Conservation (phyloP, 495 filamentous ascomycete species). For the Neurospora sp. region DNA sequence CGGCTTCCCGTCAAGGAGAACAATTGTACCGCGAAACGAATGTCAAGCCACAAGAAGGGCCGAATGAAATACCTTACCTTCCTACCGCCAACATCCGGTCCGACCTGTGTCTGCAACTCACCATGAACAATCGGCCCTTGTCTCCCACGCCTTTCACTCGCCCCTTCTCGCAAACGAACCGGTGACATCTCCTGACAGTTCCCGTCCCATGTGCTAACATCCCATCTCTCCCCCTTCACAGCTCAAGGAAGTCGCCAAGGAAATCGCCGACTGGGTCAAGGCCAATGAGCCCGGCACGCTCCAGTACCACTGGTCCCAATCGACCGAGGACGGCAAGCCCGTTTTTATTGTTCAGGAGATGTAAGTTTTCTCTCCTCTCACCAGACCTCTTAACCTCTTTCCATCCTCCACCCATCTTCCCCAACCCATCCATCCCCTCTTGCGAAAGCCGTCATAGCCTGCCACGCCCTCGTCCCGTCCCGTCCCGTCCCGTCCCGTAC, state of each 20-base stretch:
- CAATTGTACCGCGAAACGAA: neutral
- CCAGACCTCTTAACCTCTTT: neutral
- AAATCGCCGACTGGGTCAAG: constrained; percentile 7
- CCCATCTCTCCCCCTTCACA: neutral
- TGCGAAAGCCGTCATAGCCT: neutral
- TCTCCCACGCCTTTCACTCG: neutral
- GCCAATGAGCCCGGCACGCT: constrained; percentile 15
- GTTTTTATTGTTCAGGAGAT: constrained; percentile 13
- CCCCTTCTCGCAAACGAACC: neutral
- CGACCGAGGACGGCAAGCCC: constrained; percentile 5
- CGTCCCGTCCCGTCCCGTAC: neutral
- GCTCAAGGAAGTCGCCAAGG: constrained; percentile 14
- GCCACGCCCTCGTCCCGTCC: neutral
- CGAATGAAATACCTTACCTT: neutral
- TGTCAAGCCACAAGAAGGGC: neutral
- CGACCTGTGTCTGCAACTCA: neutral
- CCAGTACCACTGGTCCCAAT: constrained; percentile 18
- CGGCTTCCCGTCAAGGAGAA: neutral
- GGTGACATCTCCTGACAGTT: neutral
- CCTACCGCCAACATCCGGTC: neutral
- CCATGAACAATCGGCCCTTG: neutral
- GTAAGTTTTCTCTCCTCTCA: constrained; percentile 4
- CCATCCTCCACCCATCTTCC: neutral
- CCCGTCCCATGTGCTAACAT: neutral
- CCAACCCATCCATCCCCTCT: neutral